Evolutionary conservation across 169 alveolate species (phyloP).

Genomic region (Eimeria necatrix): DNA sequence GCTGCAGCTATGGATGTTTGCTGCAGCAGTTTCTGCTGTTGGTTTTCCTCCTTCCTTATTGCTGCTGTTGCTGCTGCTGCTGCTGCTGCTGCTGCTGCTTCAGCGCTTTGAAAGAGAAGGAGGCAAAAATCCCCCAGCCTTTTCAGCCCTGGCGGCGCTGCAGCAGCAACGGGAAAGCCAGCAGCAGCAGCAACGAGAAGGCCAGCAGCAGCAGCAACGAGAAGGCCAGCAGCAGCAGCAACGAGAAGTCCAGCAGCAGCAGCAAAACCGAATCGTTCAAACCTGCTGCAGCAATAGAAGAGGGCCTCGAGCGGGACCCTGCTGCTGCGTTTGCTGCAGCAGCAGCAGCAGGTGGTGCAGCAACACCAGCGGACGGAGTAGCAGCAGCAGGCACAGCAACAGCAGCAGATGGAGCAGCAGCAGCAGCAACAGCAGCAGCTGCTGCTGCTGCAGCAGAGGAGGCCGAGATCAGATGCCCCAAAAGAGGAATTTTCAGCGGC

Average conservation of each 20-base stretch:
- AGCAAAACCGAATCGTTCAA: no score
- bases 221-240: not conserved
- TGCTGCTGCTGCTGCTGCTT: not conserved
- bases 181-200: constrained; percentile 22
- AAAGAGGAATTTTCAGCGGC: not conserved
- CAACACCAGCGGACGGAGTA: no score
- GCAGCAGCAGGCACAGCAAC: no score
- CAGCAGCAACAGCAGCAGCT: not conserved
- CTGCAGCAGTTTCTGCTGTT: no score
- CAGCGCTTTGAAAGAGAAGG: not conserved
- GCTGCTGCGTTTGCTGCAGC: no score
- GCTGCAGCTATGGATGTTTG: no score
- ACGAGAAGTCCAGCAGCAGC: not conserved
- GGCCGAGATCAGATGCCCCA: not conserved
- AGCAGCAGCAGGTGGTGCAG: no score
- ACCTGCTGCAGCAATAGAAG: no score
- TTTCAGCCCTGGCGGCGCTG: not conserved
- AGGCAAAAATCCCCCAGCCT: not conserved
- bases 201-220: not conserved
- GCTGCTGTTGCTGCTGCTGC: not conserved
- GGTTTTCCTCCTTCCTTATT: not conserved
- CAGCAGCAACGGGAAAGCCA: not conserved
- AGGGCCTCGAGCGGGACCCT: no score
- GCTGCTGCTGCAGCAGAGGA: not conserved
- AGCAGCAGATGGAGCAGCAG: no score